Evolutionary conservation across 176 grass and related monocot genomes (phyloP).

Genomic region (Leersia perrieri): DNA sequence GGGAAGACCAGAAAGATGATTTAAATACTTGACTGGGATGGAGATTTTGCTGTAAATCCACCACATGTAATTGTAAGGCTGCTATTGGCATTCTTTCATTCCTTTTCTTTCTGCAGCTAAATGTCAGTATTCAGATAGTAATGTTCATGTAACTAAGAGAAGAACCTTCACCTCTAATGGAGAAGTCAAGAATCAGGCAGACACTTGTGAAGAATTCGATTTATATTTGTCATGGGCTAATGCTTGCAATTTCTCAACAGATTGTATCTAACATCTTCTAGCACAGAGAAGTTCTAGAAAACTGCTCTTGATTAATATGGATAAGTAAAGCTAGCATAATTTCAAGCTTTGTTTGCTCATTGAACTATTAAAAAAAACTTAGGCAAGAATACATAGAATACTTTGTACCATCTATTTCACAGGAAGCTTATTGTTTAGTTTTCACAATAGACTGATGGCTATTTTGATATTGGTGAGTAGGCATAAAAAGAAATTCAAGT

Average conservation of each 20-base stretch:
- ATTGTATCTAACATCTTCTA: not conserved
- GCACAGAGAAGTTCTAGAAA: not conserved
- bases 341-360: not conserved
- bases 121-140: constrained; percentile 24
- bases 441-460: not conserved
- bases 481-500: not conserved
- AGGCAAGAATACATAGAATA: not conserved
- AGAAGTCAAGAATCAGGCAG: not conserved
- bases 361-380: not conserved
- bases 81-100: constrained; percentile 39
- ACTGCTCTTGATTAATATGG: not conserved
- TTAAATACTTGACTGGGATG: constrained; percentile 17
- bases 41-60: constrained; percentile 40
- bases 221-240: not conserved
- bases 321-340: not conserved
- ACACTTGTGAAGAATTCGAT: constrained; percentile 6
- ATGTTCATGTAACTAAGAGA: constrained; percentile 17
- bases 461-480: not conserved
- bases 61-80: constrained; percentile 45
- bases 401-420: not conserved
- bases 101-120: constrained; percentile 1
- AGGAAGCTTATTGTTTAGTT: not conserved
- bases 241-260: constrained; percentile 1
- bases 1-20: constrained; percentile 48
- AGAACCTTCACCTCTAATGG: not conserved